Conservation (phyloP, 345 rosid genomes). For the Rhodamnia argentea region DNA sequence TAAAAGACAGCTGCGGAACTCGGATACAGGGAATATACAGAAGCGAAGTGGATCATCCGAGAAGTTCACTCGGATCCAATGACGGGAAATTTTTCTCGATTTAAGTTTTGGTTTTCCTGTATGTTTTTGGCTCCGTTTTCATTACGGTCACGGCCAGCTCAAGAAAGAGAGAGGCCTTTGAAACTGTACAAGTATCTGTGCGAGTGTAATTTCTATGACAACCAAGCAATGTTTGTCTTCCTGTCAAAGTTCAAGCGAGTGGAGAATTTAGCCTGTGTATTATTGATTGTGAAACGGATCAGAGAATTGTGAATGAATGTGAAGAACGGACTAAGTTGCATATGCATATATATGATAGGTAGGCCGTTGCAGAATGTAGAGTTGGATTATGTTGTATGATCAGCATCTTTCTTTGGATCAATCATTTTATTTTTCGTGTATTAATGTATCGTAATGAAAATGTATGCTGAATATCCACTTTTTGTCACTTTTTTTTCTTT, state of each 20-base stretch:
- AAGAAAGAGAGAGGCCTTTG: neutral
- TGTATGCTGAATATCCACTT: neutral
- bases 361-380: neutral
- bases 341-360: neutral
- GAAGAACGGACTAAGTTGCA: neutral
- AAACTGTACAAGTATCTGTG: neutral
- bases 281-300: neutral
- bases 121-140: neutral
- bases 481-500: neutral
- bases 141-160: neutral
- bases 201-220: neutral
- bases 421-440: neutral
- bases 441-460: neutral
- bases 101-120: neutral
- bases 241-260: neutral
- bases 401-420: too few relatives aligned
- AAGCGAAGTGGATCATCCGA: neutral
- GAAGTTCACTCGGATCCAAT: neutral
- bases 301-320: neutral
- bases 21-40: neutral
- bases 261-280: neutral
- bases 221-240: neutral
- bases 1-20: neutral
- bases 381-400: neutral
- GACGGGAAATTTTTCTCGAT: neutral